A percentile compares a stretch with the other conserved stretches of the same genome.
Evolutionary conservation across 345 rosid genomes (phyloP).

Genomic region (Rhodamnia rubescens): DNA sequence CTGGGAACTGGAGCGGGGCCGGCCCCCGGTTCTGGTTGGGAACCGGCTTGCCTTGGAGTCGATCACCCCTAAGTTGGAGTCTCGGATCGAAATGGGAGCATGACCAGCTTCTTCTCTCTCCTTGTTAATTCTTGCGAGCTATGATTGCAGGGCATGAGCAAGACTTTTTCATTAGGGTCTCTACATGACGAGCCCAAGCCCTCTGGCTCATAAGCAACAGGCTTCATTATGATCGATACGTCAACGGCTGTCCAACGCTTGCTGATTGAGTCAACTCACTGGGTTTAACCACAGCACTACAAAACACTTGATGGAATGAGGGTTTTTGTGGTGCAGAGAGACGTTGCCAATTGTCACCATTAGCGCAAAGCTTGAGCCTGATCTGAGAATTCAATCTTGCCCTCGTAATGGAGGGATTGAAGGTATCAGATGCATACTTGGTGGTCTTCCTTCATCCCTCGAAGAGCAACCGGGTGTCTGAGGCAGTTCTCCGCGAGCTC

Average conservation of each 20-base stretch:
- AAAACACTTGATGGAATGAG: background rate
- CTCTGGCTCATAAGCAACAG: background rate
- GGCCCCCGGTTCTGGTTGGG: no score
- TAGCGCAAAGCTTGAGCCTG: background rate
- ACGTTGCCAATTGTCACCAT: background rate
- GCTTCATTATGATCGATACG: background rate
- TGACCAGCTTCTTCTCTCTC: background rate
- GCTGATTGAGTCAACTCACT: background rate
- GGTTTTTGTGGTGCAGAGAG: background rate
- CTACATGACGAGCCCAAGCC: background rate
- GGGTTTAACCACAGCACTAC: background rate
- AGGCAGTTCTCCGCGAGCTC: conserved; percentile 70
- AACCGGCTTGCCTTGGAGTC: no score
- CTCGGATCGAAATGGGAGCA: background rate
- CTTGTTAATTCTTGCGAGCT: background rate
- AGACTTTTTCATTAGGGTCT: no score
- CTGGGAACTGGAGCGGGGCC: no score
- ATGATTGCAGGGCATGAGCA: no score
- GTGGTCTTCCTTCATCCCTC: conserved; percentile 57
- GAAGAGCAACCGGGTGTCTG: conserved; percentile 31
- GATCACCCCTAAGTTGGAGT: conserved; percentile 1
- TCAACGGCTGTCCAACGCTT: no score
- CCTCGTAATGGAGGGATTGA: conserved; percentile 59
- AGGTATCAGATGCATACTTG: conserved; percentile 45
- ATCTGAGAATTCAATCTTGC: background rate